These are phyloP conservation scores for Nicotiana benthamiana DNA, from an alignment of 257 asterid genomes.

Conservation along the genomic window DNA sequence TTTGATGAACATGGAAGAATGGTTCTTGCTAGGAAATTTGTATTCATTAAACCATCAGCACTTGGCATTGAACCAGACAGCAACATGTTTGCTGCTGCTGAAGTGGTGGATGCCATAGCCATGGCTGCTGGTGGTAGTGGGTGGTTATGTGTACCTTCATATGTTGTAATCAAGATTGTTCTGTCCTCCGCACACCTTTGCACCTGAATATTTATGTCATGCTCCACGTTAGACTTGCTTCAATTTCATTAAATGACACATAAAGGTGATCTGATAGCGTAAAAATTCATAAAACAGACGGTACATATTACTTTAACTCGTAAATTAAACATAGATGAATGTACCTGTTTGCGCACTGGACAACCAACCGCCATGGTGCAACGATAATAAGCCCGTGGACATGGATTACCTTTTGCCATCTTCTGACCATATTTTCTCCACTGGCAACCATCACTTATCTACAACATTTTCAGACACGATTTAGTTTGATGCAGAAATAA, in stretches of 20 bases:
- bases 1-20: constrained; percentile 67
- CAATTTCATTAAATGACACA: too few species aligned
- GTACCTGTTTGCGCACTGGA: constrained; percentile 71
- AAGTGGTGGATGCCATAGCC: constrained; percentile 97
- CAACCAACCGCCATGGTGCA: constrained; percentile 78
- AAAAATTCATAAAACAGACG: too few species aligned
- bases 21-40: constrained; percentile 60
- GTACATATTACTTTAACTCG: too few species aligned
- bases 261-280: too few species aligned
- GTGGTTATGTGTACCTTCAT: constrained; percentile 89
- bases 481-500: not conserved
- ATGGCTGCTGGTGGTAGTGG: constrained; percentile 94
- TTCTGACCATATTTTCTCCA: constrained; percentile 82
- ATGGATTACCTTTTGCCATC: constrained; percentile 79
- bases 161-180: constrained; percentile 66
- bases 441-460: constrained; percentile 80
- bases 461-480: not conserved
- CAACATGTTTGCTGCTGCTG: constrained; percentile 90
- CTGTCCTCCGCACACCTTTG: constrained; percentile 91
- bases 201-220: constrained; percentile 31
- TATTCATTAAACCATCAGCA: constrained; percentile 73
- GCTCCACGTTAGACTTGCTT: not conserved
- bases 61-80: constrained; percentile 90
- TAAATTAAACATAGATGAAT: not conserved
- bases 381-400: constrained; percentile 71